Conservation (phyloP, 139 green algal genomes). For the Asterochloris sp. region DNA sequence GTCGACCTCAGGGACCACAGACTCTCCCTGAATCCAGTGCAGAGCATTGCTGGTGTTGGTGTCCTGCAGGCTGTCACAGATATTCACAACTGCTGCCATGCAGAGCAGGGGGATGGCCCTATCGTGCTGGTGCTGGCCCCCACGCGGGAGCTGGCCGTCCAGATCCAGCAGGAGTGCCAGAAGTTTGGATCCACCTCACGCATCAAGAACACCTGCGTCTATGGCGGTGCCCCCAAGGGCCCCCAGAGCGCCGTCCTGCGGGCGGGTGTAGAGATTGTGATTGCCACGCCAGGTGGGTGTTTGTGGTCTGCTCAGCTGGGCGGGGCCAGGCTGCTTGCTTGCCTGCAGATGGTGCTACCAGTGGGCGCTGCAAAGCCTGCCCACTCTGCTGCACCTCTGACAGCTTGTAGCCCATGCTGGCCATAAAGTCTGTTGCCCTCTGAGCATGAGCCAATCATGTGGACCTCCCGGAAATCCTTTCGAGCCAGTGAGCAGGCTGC, state of each 20-base stretch:
- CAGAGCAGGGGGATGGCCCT: conserved; percentile 87
- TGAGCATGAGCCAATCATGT: too few species aligned
- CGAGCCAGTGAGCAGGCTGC: too few species aligned
- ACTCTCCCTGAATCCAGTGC: neutral
- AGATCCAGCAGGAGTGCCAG: conserved; percentile 88
- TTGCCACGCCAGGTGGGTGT: conserved; percentile 72
- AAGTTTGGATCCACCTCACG: conserved; percentile 86
- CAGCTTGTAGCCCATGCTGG: too few species aligned
- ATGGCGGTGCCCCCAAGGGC: conserved; percentile 81
- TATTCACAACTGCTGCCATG: neutral
- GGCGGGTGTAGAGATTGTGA: conserved; percentile 80
- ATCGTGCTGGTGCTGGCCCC: conserved; percentile 91
- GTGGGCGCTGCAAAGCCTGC: too few species aligned
- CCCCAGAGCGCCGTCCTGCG: conserved; percentile 60
- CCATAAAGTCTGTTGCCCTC: too few species aligned
- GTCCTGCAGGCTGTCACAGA: neutral
- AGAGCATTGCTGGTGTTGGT: too few species aligned
- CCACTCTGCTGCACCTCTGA: too few species aligned
- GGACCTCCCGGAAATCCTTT: too few species aligned
- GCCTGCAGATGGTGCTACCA: too few species aligned
- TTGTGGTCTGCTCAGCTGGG: too few species aligned
- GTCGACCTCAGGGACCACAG: neutral
- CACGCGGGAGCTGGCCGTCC: conserved; percentile 90
- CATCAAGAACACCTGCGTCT: conserved; percentile 88
- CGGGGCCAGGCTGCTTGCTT: too few species aligned